Conservation (phyloP, 345 rosid genomes). For the Gynandropsis gynandra region DNA sequence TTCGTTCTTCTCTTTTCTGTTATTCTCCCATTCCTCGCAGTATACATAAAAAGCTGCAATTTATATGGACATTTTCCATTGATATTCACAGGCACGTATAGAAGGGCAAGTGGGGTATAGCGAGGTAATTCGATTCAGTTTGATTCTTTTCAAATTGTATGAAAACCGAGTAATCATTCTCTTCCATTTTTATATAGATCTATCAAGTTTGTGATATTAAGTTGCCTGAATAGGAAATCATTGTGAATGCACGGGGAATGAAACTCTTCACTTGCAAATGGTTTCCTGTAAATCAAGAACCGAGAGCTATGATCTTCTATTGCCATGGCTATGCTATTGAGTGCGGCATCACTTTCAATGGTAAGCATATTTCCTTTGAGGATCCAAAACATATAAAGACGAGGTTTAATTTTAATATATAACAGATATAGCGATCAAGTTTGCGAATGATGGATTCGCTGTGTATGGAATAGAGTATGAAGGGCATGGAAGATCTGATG, state of each 20-base stretch:
- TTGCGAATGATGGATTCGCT: slow-evolving; percentile 61
- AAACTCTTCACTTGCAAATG: slow-evolving; percentile 81
- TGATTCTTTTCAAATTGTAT: no score
- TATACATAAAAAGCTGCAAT: background rate
- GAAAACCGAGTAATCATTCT: no score
- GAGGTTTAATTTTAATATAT: background rate
- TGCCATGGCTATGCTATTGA: slow-evolving; percentile 97
- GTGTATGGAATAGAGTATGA: slow-evolving; percentile 83
- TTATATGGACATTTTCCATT: slow-evolving; percentile 13
- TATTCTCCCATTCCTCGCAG: slow-evolving; percentile 2
- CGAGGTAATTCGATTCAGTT: slow-evolving; percentile 18
- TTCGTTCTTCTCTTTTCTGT: background rate
- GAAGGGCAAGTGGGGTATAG: slow-evolving; percentile 29
- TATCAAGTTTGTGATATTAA: background rate
- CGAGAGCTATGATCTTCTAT: slow-evolving; percentile 65
- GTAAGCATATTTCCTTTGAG: slow-evolving; percentile 30
- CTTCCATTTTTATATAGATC: no score
- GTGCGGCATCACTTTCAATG: slow-evolving; percentile 78
- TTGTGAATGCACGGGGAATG: slow-evolving; percentile 49
- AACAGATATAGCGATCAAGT: slow-evolving; percentile 54
- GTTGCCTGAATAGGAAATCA: slow-evolving; percentile 36
- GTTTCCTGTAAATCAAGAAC: slow-evolving; percentile 52
- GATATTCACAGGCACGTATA: slow-evolving; percentile 22
- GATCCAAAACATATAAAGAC: background rate
- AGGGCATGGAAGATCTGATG: slow-evolving; percentile 89